Base-by-base conservation (phyloP, 257 asterid species). In the Capsicum rhomboideum region DNA sequence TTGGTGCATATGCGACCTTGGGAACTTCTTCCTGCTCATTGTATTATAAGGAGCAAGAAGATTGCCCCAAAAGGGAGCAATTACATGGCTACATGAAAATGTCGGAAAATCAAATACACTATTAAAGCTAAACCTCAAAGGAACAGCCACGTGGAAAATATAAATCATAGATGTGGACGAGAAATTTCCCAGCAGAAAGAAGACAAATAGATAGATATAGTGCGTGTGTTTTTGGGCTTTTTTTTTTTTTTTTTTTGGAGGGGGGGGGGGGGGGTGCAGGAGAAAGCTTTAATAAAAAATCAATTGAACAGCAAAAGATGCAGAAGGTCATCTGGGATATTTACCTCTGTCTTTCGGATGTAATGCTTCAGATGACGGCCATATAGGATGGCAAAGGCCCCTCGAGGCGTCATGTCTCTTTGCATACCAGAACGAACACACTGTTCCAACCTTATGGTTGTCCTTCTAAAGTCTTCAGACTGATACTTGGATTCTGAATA, bases 401-500 rank as follows among this genome's bases (percentile, higher is more conserved):
- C 94, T 80, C 87, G 89, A 85, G 93, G 88, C 82, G 95, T 84
- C 97, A 97, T 90, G 68, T 87, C 86, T 89, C 99, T 91, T 82
- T 89, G 93, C 87, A 91, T 83, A 89, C 88, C 89, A 64, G 97
- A 91, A 84, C 85, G 94, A 82, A 91, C 92, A 79, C 91, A 90
- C 83, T 95, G 98, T 84, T 95, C 99, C 92, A 97, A 82, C 88
- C 97, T 93, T 87, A 93, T 88, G 88, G 93, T 89, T 86, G 96
- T 89, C 93, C 90, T 93, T 90, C 93, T 95, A 82, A 95, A 83
- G 29, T 89, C 97, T 79, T 93, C 98, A 21, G 85, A 87, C 87
- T 90, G 93, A 87, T 90, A 97, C 82, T 90, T 89, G 49, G 93
- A 88, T 83, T 87, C 99, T 95, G 96, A 84, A 52, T 23, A 75